Percentiles rank a stretch among this genome's conserved stretches.
Conservation (phyloP, 441 rosid species). For the Jatropha multifida region DNA sequence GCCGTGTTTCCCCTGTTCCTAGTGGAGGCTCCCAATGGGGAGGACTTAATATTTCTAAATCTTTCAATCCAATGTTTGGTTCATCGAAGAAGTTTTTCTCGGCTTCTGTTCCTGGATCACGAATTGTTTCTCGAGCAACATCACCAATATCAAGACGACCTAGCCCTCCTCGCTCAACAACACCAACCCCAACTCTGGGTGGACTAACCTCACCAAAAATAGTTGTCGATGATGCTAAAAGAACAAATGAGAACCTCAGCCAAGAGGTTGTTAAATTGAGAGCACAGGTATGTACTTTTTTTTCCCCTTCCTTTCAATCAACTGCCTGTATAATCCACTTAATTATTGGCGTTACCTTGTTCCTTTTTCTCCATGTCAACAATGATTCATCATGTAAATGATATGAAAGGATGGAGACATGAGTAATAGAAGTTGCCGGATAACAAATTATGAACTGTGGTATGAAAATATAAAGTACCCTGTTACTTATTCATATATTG, state of each 20-base stretch:
- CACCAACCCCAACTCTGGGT: conserved; percentile 89
- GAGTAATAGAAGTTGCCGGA: background rate
- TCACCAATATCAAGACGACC: conserved; percentile 91
- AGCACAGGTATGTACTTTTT: conserved; percentile 57
- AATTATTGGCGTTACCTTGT: background rate
- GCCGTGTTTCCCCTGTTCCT: conserved; percentile 89
- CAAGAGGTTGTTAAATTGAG: conserved; percentile 84
- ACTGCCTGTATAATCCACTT: conserved; percentile 3
- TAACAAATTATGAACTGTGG: background rate
- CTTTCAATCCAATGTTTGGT: conserved; percentile 82
- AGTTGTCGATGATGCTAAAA: conserved; percentile 64
- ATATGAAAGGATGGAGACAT: background rate
- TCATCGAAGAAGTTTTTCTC: conserved; percentile 93
- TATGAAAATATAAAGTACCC: background rate
- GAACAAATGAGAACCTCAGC: conserved; percentile 66
- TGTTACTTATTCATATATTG: background rate
- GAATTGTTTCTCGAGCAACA: conserved; percentile 96
- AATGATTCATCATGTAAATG: background rate
- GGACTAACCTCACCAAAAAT: conserved; percentile 80
- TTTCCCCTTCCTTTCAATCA: conserved; percentile 1
- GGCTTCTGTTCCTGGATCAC: conserved; percentile 98
- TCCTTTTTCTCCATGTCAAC: background rate
- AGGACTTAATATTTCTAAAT: conserved; percentile 67
- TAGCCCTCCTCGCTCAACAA: conserved; percentile 95
- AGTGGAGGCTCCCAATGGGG: conserved; percentile 85